Percentiles rank a stretch among this genome's conserved stretches.
Conservation (phyloP, 2,329 filamentous ascomycete genomes). For the Penicillium sp. region DNA sequence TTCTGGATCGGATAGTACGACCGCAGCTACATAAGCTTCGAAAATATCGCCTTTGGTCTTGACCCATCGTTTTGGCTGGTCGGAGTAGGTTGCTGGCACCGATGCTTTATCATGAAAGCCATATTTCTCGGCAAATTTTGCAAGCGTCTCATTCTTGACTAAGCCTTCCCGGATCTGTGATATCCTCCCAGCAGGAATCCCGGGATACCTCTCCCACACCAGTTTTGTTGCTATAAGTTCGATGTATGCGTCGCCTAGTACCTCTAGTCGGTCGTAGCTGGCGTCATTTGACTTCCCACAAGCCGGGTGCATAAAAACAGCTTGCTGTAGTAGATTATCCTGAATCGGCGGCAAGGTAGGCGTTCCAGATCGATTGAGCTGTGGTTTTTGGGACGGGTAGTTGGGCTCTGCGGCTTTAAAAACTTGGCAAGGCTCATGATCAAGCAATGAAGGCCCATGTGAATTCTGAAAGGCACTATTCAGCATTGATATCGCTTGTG, state of each 20-base stretch:
- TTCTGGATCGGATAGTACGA: constrained; percentile 66
- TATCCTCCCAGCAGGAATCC: constrained; percentile 65
- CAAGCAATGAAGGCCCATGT: background rate
- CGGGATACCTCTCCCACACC: constrained; percentile 70
- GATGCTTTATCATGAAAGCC: constrained; percentile 65
- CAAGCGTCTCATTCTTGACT: constrained; percentile 77
- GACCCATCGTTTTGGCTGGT: constrained; percentile 55
- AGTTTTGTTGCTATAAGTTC: constrained; percentile 73
- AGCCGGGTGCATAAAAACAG: constrained; percentile 68
- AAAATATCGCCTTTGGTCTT: constrained; percentile 87
- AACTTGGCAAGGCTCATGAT: background rate
- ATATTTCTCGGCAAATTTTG: constrained; percentile 68
- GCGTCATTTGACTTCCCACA: constrained; percentile 27
- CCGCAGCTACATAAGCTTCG: constrained; percentile 82
- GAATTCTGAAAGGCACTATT: constrained; percentile 18
- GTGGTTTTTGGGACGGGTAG: background rate
- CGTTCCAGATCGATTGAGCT: background rate
- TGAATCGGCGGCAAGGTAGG: constrained; percentile 58
- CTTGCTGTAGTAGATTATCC: constrained; percentile 59
- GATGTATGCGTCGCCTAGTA: constrained; percentile 83
- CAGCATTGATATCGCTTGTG: constrained; percentile 21
- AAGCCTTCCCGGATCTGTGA: constrained; percentile 76
- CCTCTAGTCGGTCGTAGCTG: constrained; percentile 81
- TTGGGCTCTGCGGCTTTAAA: background rate
- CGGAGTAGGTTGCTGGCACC: constrained; percentile 51